Evolutionary conservation across 2,329 filamentous ascomycete genomes (phyloP), one percentile per base, ranked within the genome.

Genomic region (Balansia obtecta): DNA sequence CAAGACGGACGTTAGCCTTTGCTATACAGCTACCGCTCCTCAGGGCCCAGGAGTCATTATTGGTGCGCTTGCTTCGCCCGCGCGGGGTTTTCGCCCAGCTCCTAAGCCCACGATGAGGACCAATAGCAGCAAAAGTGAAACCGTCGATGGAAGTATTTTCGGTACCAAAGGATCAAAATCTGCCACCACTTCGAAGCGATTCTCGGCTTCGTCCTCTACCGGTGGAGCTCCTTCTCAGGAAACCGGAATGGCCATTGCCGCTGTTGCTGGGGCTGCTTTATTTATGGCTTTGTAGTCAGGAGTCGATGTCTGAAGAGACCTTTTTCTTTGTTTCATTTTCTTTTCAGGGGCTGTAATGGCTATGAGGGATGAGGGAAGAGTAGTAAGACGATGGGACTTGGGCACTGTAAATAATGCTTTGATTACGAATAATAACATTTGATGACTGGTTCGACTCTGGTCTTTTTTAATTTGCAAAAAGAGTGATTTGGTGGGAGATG

Each of bases 41-140:
- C 68, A 70, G 52, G 69, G 70, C 0, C 63, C 65, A 1, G 71
- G 71, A 16, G 49, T 57, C 15, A 70, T 74, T 51, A 72, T 69
- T 32, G 70, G 70, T 12, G 63, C 60, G 40, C 68, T 67, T 9
- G 61, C 65, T 18, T 58, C 57, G 11, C 68, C 68, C 11, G 68
- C 65, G 6, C 60, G 58, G 12, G 40, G 18, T 9, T 44, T 33
- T 38, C 64, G 60, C 16, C 56, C 51, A 10, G 50, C 49, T 33
- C 43, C 55, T 18, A 50, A 52, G 12, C 41, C 50, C 2, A 44
- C 50, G 43, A 54, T 51, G 18, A 52, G 53, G 6, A 55, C 55
- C 16, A 42, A 27, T 4, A 18, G 48, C 12, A 43, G 20, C 16
- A 33, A 10, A 38, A 33, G 37, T 13, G 34, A 33, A 13, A 45